phyloP scores from a whole-genome alignment of 225 moss, liverwort and hornwort species.

The Polytrichum commune region DNA sequence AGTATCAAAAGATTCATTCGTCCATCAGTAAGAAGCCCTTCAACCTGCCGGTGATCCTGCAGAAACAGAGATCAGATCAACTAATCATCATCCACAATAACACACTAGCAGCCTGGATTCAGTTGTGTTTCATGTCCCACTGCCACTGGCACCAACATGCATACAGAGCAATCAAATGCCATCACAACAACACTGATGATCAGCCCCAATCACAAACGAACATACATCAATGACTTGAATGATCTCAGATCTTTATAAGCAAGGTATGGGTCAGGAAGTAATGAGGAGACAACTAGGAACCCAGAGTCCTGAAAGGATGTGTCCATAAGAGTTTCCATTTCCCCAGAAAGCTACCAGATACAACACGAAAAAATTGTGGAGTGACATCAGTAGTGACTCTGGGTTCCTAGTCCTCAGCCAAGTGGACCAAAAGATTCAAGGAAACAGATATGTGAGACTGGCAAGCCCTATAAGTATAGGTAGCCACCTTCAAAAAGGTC shows the following conservation, averaged over 20 bases:
- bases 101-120: too few relatives aligned
- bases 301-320: conserved; percentile 19
- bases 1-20: too few relatives aligned
- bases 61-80: too few relatives aligned
- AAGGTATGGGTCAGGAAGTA: not conserved
- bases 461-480: not conserved
- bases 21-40: too few relatives aligned
- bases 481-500: not conserved
- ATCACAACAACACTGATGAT: not conserved
- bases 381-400: conserved; percentile 21
- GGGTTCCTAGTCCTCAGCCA: conserved; percentile 23
- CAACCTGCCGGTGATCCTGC: too few relatives aligned
- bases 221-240: not conserved
- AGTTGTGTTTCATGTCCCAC: not conserved
- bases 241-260: conserved; percentile 3
- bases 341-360: not conserved
- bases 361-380: not conserved
- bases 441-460: conserved; percentile 10
- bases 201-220: not conserved
- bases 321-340: conserved; percentile 17
- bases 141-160: not conserved
- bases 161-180: not conserved
- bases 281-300: conserved; percentile 11
- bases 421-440: conserved; percentile 8
- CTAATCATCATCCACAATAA: too few relatives aligned